Evolutionary conservation across 1,284 basidiomycete genomes (phyloP).

Genomic region (Papiliotrema nemorosa): DNA sequence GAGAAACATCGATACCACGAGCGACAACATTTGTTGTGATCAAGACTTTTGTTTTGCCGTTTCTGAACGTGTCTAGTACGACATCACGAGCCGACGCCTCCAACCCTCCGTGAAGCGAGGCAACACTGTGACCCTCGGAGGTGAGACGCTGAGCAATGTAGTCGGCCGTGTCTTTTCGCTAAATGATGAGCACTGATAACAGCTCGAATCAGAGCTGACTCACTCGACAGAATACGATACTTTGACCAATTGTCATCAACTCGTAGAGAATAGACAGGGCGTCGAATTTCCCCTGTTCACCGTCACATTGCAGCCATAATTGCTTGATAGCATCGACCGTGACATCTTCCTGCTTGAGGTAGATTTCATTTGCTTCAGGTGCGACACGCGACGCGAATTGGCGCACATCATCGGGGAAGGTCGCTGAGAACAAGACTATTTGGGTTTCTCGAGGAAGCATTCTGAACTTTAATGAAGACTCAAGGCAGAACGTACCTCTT

Average conservation of each 20-base stretch:
- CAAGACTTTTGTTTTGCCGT: constrained; percentile 93
- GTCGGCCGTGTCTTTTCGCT: constrained; percentile 90
- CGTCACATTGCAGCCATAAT: constrained; percentile 92
- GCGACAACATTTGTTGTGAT: constrained; percentile 99
- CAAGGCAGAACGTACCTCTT: constrained; percentile 68
- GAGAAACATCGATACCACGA: constrained; percentile 95
- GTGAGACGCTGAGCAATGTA: constrained; percentile 87
- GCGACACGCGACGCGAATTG: constrained; percentile 88
- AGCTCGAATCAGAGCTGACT: constrained; percentile 21
- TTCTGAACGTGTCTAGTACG: constrained; percentile 92
- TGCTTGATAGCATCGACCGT: constrained; percentile 94
- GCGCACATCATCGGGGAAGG: constrained; percentile 91
- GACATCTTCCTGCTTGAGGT: constrained; percentile 89
- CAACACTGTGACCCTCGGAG: constrained; percentile 91
- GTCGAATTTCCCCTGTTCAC: constrained; percentile 92
- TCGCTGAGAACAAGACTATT: constrained; percentile 96
- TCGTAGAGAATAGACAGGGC: constrained; percentile 89
- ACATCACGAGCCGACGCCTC: constrained; percentile 82
- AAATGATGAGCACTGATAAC: not conserved
- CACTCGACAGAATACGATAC: constrained; percentile 93
- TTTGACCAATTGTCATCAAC: constrained; percentile 89
- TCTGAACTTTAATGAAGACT: constrained; percentile 15
- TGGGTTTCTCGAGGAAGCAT: constrained; percentile 57
- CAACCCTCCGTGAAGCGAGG: constrained; percentile 92
- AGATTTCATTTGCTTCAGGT: constrained; percentile 93